Base-by-base conservation (phyloP, 2,329 filamentous ascomycete species). In the Aspergillus puulaauensis region DNA sequence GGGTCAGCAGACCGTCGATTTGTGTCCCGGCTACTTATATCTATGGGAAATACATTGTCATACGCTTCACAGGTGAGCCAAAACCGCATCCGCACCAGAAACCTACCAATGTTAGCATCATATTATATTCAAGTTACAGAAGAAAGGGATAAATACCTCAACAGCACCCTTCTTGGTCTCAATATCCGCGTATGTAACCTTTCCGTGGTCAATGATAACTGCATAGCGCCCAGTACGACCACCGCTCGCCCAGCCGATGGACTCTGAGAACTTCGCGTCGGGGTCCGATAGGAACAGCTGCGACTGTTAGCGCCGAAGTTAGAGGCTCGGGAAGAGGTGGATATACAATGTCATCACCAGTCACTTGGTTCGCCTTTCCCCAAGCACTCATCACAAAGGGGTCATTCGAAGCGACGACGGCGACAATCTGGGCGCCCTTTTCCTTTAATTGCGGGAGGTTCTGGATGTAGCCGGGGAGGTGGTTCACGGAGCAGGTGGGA, bases 371-470 rank as follows among this genome's bases (percentile, higher is more conserved):
- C 64, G 91, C 90, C 83, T 96, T 96, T 75, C 86, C 89, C 90
- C 90, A 93, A 19, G 89, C 90, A 65, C 86, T 87, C 90, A 93
- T 93, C 71, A 96, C 91, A 70, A 83, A 95, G 52, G 87, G 80
- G 74, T 96, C 91, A 74, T 96, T 96, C 79, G 80, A 88, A 40
- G 90, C 89, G 70, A 95, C 86, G 65, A 93, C 85, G 57, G 90
- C 84, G 65, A 96, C 85, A 59, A 90, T 76, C 74, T 96, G 90
- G 58, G 95, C 89, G 57, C 90, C 90, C 82, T 93, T 93, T 72
- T 81, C 79, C 78, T 87, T 87, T 73, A 96, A 80, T 67, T 87
- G 79, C 50, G 83, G 78, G 61, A 87, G 77, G 72, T 90, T 88
- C 73, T 84, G 75, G 68, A 93, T 85, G 81, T 90, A 96, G 52